These are phyloP conservation scores for Zymoseptoria ardabiliae DNA, from an alignment of 2,329 filamentous ascomycete species.

Conservation along the genomic window DNA sequence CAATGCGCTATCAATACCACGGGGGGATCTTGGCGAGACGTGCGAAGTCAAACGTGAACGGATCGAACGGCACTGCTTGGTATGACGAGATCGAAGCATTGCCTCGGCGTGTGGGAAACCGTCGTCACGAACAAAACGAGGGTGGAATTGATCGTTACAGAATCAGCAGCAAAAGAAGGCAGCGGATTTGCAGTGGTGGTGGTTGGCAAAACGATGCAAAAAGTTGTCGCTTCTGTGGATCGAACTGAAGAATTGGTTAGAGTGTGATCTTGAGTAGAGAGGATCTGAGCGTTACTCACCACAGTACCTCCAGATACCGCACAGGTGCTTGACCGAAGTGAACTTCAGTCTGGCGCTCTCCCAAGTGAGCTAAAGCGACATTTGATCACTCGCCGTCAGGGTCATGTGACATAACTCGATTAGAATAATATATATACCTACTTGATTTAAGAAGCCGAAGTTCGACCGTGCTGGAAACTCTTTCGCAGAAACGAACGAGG, in stretches of 20 bases:
- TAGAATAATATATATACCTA: not conserved
- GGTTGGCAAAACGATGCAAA: not conserved
- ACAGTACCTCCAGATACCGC: constrained; percentile 14
- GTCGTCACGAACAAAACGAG: not conserved
- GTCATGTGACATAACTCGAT: not conserved
- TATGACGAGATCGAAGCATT: no score
- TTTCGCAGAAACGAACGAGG: no score
- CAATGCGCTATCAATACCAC: not conserved
- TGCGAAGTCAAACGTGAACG: no score
- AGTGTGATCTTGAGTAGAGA: not conserved
- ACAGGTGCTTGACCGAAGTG: constrained; percentile 6
- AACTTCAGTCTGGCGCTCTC: constrained; percentile 8
- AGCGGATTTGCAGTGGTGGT: no score
- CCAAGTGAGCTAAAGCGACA: constrained; percentile 6
- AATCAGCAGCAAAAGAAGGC: not conserved
- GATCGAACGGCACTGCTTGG: no score
- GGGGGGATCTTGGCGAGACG: no score
- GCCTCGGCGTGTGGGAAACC: no score
- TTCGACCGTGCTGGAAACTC: no score
- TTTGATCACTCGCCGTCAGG: not conserved
- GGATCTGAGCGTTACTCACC: not conserved
- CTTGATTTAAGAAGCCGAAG: no score
- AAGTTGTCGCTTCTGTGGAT: constrained; percentile 1
- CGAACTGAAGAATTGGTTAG: not conserved
- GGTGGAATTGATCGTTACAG: not conserved